Base-by-base conservation (phyloP, 2,329 filamentous ascomycete genomes). In the Aspergillus pseudoterreus region DNA sequence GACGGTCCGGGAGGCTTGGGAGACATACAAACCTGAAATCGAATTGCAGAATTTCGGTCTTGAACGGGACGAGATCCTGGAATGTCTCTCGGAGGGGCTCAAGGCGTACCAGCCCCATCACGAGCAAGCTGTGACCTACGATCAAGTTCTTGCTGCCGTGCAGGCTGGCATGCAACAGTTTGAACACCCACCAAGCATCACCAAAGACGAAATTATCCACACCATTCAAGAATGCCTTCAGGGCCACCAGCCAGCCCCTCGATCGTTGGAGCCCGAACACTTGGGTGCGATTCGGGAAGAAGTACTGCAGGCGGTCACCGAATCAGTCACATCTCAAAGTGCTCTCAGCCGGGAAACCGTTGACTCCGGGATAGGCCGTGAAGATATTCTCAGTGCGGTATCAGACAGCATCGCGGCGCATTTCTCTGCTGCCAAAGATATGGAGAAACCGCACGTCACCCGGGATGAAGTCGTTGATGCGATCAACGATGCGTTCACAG, bases 21-120 rank as follows among this genome's bases (percentile, higher is more conserved):
- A 96, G 66, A 89, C 85, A 49, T 95, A 95, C 73, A 95, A 95
- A 71, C 92, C 92, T 1, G 90, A 96, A 62, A 90, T 96, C 46
- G 87, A 95, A 61, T 80, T 95, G 4, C 87, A 96, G 61, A 90
- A 95, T 62, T 88, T 95, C 56, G 92, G 92, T 2, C 77, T 97
- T 1, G 92, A 96, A 68, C 82, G 90, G 4, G 90, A 96, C 11
- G 92, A 97, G 65, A 88, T 97, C 44, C 77, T 97, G 12, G 84
- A 87, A 36, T 95, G 91, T 58, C 79, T 97, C 22, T 85, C 88
- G 59, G 87, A 96, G 73, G 92, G 92, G 0, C 80, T 97, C 0
- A 84, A 88, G 58, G 84, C 90, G 43, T 91, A 94, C 64, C 75
- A 72, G 53, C 76, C 76, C 27, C 65, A 75, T 57, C 67, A 74